Evolutionary conservation across 2,329 filamentous ascomycete genomes (phyloP).

Genomic region (Chaetothyriales sp.): DNA sequence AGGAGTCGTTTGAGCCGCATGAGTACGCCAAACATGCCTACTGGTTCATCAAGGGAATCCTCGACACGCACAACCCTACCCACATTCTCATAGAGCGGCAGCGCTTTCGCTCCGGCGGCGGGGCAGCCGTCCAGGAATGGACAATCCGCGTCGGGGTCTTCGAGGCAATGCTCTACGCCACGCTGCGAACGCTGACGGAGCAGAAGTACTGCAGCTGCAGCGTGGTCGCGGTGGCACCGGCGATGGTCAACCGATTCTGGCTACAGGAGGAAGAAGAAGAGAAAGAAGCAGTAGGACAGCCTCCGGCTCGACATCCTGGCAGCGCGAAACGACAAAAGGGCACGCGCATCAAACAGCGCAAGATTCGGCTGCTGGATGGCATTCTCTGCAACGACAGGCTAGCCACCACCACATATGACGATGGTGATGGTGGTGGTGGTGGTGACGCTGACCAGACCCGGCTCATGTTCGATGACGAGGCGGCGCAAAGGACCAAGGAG

Average conservation of each 20-base stretch:
- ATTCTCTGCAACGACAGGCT: constrained; percentile 1
- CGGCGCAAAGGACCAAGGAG: background rate
- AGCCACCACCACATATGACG: too few relatives aligned
- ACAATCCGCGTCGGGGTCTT: constrained; percentile 68
- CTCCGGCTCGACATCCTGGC: background rate
- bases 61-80: constrained; percentile 41
- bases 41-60: constrained; percentile 35
- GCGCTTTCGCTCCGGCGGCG: constrained; percentile 49
- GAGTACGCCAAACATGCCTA: constrained; percentile 43
- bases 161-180: constrained; percentile 65
- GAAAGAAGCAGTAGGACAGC: too few relatives aligned
- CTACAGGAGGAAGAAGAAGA: constrained; percentile 19
- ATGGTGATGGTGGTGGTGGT: too few relatives aligned
- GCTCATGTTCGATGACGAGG: background rate
- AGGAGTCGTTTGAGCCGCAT: constrained; percentile 38
- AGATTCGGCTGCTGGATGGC: constrained; percentile 6
- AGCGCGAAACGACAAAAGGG: constrained; percentile 1
- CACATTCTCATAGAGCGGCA: constrained; percentile 57
- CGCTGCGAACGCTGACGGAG: constrained; percentile 41
- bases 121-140: constrained; percentile 59
- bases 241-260: constrained; percentile 43
- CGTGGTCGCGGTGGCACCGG: constrained; percentile 39
- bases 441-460: background rate
- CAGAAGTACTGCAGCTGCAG: constrained; percentile 30
- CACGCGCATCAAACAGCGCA: constrained; percentile 1